A percentile compares a stretch with the other conserved stretches of the same genome.
phyloP scores from a whole-genome alignment of 257 asterid genomes.

The Nicotiana obtusifolia region DNA sequence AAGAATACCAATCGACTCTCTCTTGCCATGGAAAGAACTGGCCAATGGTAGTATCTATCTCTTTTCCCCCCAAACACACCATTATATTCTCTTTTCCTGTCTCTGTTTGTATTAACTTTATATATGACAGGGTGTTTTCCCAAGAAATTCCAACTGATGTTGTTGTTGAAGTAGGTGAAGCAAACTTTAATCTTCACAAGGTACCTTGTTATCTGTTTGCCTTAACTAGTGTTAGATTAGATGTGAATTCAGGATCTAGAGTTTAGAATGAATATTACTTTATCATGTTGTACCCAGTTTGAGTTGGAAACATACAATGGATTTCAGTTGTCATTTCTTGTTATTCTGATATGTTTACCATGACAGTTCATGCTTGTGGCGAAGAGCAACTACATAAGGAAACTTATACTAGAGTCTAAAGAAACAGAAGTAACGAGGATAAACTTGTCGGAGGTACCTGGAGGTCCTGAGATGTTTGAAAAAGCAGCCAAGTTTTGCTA shows the following conservation, averaged over 20 bases:
- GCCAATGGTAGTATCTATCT: conserved; percentile 56
- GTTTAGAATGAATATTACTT: too few relatives aligned
- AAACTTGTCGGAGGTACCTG: conserved; percentile 69
- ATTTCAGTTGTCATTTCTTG: neutral
- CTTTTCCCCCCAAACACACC: neutral
- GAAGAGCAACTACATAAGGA: conserved; percentile 83
- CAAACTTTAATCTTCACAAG: conserved; percentile 87
- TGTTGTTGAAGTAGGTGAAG: conserved; percentile 69
- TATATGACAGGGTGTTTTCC: conserved; percentile 70
- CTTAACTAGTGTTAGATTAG: neutral
- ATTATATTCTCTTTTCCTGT: neutral
- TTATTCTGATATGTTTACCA: neutral
- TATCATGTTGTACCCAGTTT: too few relatives aligned
- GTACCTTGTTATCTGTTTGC: conserved; percentile 17
- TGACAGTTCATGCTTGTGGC: conserved; percentile 90
- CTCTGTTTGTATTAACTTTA: neutral
- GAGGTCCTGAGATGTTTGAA: conserved; percentile 89
- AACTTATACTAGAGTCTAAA: conserved; percentile 55
- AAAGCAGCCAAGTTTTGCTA: conserved; percentile 92
- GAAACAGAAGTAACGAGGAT: conserved; percentile 60
- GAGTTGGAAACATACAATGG: neutral
- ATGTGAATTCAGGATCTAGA: neutral
- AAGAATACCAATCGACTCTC: conserved; percentile 35
- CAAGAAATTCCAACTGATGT: conserved; percentile 91
- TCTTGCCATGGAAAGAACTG: conserved; percentile 92